Evolutionary conservation across 129 eudicot species (phyloP).

Genomic region (Solidago caesia): DNA sequence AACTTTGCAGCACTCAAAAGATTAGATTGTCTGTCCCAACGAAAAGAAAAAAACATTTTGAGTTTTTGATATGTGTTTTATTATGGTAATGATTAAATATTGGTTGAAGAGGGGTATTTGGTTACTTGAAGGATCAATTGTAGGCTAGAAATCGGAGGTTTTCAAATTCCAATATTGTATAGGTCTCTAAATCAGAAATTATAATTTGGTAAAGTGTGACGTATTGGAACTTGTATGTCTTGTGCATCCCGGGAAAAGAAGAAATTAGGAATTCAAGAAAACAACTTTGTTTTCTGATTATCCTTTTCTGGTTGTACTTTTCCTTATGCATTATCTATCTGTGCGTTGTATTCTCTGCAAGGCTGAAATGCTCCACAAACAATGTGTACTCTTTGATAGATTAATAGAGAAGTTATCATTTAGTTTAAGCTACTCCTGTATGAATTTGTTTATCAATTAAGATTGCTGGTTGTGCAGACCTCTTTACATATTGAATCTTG

Average conservation of each 20-base stretch:
- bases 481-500: constrained; percentile 13
- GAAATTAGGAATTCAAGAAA: background rate
- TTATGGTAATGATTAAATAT: background rate
- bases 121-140: background rate
- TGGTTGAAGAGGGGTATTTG: background rate
- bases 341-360: background rate
- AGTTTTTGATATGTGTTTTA: too few relatives aligned
- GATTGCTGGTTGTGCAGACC: background rate
- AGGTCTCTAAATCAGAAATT: background rate
- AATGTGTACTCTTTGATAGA: background rate
- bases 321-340: background rate
- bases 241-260: too few relatives aligned
- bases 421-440: background rate
- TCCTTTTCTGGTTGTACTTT: background rate
- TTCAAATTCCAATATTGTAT: background rate
- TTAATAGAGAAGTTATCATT: background rate
- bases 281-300: too few relatives aligned
- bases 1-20: background rate
- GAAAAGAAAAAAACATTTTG: too few relatives aligned
- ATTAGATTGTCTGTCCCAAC: too few relatives aligned
- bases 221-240: background rate
- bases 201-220: background rate
- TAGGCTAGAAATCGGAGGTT: background rate
- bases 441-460: background rate
- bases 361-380: background rate